A percentile compares a stretch with the other conserved stretches of the same genome.
These are phyloP conservation scores for Nannizziopsis arthrosporioides DNA, from an alignment of 2,329 filamentous ascomycete genomes.

Conservation along the genomic window DNA sequence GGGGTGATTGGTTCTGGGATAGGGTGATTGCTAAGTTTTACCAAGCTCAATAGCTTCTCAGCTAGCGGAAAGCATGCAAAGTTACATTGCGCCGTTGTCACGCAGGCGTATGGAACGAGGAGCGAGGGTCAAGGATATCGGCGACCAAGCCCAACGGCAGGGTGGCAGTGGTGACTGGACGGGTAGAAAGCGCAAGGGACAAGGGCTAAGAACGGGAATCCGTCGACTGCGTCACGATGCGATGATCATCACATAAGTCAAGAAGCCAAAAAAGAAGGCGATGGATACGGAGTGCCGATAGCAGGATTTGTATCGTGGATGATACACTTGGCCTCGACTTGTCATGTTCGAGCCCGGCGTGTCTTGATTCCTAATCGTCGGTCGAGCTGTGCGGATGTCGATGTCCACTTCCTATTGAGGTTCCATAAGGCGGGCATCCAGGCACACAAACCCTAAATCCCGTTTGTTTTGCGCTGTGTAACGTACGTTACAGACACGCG, in stretches of 20 bases:
- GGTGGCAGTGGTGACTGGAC: neutral
- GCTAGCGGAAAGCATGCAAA: conserved; percentile 1
- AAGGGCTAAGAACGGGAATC: neutral
- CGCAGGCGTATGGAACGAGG: conserved; percentile 2
- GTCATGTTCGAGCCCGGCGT: no score
- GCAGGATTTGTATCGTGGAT: no score
- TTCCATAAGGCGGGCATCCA: neutral
- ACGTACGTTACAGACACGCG: no score
- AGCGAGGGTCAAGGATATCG: no score
- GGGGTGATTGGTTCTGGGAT: neutral
- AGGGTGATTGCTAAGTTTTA: neutral
- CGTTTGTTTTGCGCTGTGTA: no score
- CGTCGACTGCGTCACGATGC: neutral
- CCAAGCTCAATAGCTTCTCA: neutral
- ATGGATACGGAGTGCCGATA: no score
- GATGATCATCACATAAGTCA: no score
- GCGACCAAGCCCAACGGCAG: neutral
- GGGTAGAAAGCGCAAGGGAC: neutral
- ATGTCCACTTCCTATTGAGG: no score
- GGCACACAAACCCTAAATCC: neutral
- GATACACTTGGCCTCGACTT: no score
- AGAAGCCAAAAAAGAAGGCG: no score
- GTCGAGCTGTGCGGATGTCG: no score
- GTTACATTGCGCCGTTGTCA: conserved; percentile 11
- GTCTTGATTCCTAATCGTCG: no score